Evolutionary conservation across 2,329 filamentous ascomycete species (phyloP), one percentile per base, ranked within the genome.

Genomic region (Aspergillus pseudotamarii): DNA sequence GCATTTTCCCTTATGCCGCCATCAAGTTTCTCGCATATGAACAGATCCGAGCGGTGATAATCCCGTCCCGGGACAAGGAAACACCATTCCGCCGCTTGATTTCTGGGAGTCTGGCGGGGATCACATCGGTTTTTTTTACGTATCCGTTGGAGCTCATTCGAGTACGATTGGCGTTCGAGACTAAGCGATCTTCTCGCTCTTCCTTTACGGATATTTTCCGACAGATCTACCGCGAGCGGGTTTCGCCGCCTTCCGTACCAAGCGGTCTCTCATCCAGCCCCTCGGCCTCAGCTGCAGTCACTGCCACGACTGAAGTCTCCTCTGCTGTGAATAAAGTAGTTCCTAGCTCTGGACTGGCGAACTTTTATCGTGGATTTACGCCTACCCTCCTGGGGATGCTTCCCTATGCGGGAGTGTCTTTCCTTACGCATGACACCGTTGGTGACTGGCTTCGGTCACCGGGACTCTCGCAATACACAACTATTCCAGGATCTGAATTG

Each of bases 21-120:
- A 97, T 98, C 79, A 99, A 99, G 75, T 99, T 99, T 74, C 86
- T 99, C 48, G 94, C 94, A 53, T 99, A 99, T 81, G 95, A 99
- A 78, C 95, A 99, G 79, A 92, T 97, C 68, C 91, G 95, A 64
- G 88, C 90, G 14, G 73, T 89, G 16, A 74, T 98, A 36, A 98
- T 99, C 65, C 86, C 86, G 1, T 82, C 80, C 43, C 87, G 84
- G 58, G 82, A 89, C 6, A 85, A 96, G 62, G 95, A 99, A 76
- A 98, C 94, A 0, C 86, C 91, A 1, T 77, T 91, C 32, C 88
- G 95, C 57, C 87, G 95, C 12, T 71, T 81, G 59, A 69, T 79
- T 19, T 80, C 79, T 9, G 80, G 80, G 23, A 81, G 79, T 54
- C 62, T 82, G 65, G 81, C 81, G 12, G 94, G 95, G 62, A 89